These are phyloP conservation scores for Epichloe uncinata DNA, from an alignment of 2,329 filamentous ascomycete species.

Conservation along the genomic window DNA sequence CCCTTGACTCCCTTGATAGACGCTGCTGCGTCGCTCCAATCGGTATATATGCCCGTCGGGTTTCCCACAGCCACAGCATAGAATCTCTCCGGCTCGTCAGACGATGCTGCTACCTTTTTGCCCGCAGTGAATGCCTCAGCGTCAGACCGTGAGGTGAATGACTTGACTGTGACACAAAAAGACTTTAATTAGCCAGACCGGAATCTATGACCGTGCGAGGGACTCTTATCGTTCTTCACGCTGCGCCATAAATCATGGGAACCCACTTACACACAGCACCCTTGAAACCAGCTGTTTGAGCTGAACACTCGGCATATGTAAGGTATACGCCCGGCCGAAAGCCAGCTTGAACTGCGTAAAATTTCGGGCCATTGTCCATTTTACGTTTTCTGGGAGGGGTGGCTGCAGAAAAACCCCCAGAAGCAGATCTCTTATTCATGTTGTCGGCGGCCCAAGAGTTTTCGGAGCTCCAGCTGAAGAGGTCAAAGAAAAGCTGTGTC, in stretches of 20 bases:
- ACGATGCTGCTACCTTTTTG: conserved; percentile 28
- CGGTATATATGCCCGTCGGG: conserved; percentile 44
- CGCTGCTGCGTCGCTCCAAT: conserved; percentile 56
- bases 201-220: background rate
- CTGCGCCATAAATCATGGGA: background rate
- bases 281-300: conserved; percentile 45
- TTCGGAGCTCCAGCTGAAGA: conserved; percentile 5
- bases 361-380: conserved; percentile 38
- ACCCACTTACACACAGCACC: conserved; percentile 52
- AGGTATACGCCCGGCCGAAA: conserved; percentile 47
- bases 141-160: conserved; percentile 58
- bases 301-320: conserved; percentile 47
- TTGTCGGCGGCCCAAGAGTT: conserved; percentile 7
- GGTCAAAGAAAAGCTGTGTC: conserved; percentile 9
- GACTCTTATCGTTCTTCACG: background rate
- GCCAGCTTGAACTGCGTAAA: conserved; percentile 48
- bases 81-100: conserved; percentile 33
- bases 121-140: conserved; percentile 68
- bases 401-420: conserved; percentile 7
- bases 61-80: conserved; percentile 50
- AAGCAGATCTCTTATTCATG: conserved; percentile 19
- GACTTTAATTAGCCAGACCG: background rate
- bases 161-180: conserved; percentile 50
- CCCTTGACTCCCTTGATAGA: conserved; percentile 64
- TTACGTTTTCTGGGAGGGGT: conserved; percentile 33